Base-by-base conservation (phyloP, 2,329 filamentous ascomycete species). In the Aspergillus sp. region DNA sequence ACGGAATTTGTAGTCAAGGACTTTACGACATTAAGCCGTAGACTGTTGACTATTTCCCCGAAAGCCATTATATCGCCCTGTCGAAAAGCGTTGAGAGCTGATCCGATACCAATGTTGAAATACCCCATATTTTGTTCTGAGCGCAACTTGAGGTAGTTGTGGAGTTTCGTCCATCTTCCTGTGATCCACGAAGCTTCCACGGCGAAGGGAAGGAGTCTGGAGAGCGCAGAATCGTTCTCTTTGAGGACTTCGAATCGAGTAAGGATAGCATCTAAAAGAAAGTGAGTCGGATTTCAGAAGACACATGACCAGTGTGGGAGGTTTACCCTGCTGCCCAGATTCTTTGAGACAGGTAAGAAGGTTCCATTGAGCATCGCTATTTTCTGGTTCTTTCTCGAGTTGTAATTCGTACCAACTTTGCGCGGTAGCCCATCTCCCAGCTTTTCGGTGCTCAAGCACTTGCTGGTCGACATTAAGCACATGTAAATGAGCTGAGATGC, bases 371-470 rank as follows among this genome's bases (percentile, higher is more conserved):
- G 87, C 78, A 48, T 94, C 86, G 15, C 80, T 65, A 61, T 95
- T 85, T 46, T 84, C 76, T 0, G 91, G 90, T 41, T 85, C 79
- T 58, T 93, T 84, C 2, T 86, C 84, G 30, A 97, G 76, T 53
- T 90, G 85, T 54, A 95, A 83, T 64, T 98, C 90, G 66, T 96
- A 97, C 93, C 94, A 98, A 53, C 88, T 95, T 69, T 97, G 93
- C 20, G 90, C 93, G 45, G 91, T 88, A 13, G 88, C 85, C 90
- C 93, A 98, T 53, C 90, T 79, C 3, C 93, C 93, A 17, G 90
- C 88, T 66, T 95, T 97, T 49, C 87, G 83, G 69, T 98, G 90
- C 59, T 94, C 89, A 47, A 96, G 76, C 27, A 96, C 86, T 64
- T 97, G 90, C 64, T 96, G 91, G 51, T 95, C 87, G 44, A 96